Conservation (phyloP, 169 alveolate genomes). For the Prorocentrum cordatum region DNA sequence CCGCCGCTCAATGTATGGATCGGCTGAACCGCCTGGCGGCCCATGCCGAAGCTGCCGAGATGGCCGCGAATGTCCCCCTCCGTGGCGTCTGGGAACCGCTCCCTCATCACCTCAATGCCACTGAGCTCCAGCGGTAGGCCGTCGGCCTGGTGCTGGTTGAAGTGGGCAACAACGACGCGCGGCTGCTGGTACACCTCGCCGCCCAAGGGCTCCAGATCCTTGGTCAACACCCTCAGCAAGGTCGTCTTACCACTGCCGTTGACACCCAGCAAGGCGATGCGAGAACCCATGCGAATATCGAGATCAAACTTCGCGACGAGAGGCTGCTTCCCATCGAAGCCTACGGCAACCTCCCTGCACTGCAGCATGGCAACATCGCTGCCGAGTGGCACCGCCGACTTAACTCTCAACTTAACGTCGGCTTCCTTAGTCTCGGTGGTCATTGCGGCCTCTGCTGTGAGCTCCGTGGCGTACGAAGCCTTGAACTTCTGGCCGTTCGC, state of each 20-base stretch:
- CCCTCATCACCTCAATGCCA: neutral
- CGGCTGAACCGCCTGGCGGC: conserved; percentile 47
- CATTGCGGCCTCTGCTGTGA: neutral
- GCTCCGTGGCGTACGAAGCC: neutral
- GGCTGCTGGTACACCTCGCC: conserved; percentile 75
- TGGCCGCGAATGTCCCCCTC: conserved; percentile 50
- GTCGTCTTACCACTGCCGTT: conserved; percentile 96
- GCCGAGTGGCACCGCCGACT: conserved; percentile 24
- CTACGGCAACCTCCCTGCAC: conserved; percentile 57
- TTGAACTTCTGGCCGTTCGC: conserved; percentile 55
- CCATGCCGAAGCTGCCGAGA: conserved; percentile 52
- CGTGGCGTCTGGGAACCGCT: conserved; percentile 2
- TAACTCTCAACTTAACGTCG: conserved; percentile 7
- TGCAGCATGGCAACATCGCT: conserved; percentile 52
- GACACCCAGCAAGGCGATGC: conserved; percentile 58
- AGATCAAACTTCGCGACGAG: conserved; percentile 50
- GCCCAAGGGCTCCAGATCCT: conserved; percentile 85
- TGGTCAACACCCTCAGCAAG: conserved; percentile 86
- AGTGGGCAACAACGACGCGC: neutral
- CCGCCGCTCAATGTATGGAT: conserved; percentile 26
- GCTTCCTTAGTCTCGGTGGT: neutral
- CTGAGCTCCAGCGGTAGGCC: neutral
- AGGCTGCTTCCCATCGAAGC: conserved; percentile 18
- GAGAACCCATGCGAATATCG: conserved; percentile 33
- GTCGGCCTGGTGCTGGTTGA: neutral